Conservation (phyloP, 768 basidiomycete species). For the Suillus occidentalis region DNA sequence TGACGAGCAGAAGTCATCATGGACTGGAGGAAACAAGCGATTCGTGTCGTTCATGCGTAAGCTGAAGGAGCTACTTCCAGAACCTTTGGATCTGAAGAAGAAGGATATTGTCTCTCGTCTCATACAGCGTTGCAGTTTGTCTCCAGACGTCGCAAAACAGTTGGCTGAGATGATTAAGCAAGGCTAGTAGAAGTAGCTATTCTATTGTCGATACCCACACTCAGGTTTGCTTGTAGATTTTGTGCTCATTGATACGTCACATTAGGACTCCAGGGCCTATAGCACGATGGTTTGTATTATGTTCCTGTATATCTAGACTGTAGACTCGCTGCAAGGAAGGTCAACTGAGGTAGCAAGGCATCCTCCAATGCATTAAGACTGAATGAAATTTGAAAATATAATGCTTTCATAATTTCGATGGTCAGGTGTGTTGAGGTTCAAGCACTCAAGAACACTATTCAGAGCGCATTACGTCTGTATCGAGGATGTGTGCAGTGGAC, state of each 20-base stretch:
- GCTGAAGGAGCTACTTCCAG: constrained; percentile 19
- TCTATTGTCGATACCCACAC: background rate
- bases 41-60: constrained; percentile 15
- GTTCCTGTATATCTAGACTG: background rate
- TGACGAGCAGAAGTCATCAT: background rate
- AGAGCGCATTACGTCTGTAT: background rate
- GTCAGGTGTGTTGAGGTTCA: background rate
- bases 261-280: background rate
- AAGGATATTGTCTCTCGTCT: constrained; percentile 21
- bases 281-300: background rate
- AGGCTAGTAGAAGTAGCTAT: constrained; percentile 4
- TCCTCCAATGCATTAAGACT: background rate
- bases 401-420: background rate
- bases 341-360: background rate
- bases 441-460: background rate
- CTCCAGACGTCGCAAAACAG: constrained; percentile 24
- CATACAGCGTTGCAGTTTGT: constrained; percentile 26
- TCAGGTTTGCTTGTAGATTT: background rate
- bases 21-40: constrained; percentile 19
- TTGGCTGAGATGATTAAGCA: constrained; percentile 25
- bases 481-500: background rate
- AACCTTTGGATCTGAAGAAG: constrained; percentile 11
- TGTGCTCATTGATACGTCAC: background rate
- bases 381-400: background rate
- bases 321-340: background rate